Conservation (phyloP, 148 eudicot species). For the Pharnaceum exiguum region DNA sequence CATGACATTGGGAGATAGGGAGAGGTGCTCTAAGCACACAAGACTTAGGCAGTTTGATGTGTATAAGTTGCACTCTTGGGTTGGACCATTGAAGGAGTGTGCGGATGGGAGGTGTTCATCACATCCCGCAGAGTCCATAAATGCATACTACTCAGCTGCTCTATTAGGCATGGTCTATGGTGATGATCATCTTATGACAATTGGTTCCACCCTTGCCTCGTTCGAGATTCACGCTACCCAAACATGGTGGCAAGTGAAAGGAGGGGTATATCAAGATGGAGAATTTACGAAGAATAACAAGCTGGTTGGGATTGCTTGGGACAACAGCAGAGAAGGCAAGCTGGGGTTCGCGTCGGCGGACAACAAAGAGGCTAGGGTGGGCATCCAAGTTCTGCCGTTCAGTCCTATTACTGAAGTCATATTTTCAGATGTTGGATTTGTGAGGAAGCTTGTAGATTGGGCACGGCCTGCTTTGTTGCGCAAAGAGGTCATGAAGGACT, state of each 20-base stretch:
- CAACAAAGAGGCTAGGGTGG: constrained; percentile 1
- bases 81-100: background rate
- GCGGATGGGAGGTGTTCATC: background rate
- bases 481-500: background rate
- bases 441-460: background rate
- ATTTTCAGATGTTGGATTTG: constrained; percentile 10
- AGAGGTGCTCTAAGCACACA: background rate
- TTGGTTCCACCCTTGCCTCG: constrained; percentile 7
- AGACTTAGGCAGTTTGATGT: constrained; percentile 8
- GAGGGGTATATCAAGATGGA: background rate
- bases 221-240: constrained; percentile 8
- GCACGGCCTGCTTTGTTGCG: background rate
- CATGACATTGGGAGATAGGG: background rate
- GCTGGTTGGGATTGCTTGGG: constrained; percentile 1
- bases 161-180: constrained; percentile 13
- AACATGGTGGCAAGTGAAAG: constrained; percentile 17
- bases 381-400: constrained; percentile 1
- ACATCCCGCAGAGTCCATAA: background rate
- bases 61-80: constrained; percentile 9
- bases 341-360: background rate
- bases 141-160: constrained; percentile 6
- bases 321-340: background rate
- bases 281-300: constrained; percentile 1
- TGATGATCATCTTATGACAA: background rate
- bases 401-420: constrained; percentile 9